These are phyloP conservation scores for Anisodus acutangulus DNA, from an alignment of 257 asterid genomes.

Conservation along the genomic window DNA sequence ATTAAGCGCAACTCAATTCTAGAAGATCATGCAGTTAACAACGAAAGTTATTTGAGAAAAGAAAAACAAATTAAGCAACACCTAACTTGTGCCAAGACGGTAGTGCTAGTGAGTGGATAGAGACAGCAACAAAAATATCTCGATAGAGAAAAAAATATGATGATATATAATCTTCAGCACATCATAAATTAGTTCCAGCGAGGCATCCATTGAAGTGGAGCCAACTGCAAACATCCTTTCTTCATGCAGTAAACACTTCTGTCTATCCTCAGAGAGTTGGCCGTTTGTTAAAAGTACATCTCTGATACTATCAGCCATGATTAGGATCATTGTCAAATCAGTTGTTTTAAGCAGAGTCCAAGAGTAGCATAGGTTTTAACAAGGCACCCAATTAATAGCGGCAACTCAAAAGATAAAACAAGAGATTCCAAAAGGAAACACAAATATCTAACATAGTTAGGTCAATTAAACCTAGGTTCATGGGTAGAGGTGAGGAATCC, in stretches of 20 bases:
- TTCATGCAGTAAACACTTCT: not conserved
- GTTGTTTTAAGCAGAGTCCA: not conserved
- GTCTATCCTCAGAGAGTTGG: not conserved
- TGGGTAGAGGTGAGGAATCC: not conserved
- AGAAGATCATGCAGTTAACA: slow-evolving; percentile 10
- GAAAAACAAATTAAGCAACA: slow-evolving; percentile 20
- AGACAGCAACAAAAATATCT: not conserved
- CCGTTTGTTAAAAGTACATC: not conserved
- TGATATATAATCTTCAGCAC: not conserved
- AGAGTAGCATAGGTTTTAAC: not conserved
- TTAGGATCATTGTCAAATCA: not conserved
- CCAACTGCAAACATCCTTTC: not conserved
- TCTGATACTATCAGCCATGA: not conserved
- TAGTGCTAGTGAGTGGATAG: slow-evolving; percentile 1
- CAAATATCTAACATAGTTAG: not conserved
- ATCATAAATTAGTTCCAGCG: not conserved
- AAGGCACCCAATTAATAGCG: not conserved
- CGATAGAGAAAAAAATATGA: not conserved
- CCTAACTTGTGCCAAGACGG: not conserved
- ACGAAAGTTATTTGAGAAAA: not conserved
- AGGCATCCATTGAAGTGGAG: not conserved
- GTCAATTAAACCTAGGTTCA: not conserved
- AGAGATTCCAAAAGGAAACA: not conserved
- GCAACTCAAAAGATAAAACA: not conserved
- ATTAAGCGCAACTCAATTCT: not conserved